Percentiles rank a stretch among this genome's conserved stretches.
phyloP scores from a whole-genome alignment of 1,139 yeast genomes.

The Candida anutae region DNA sequence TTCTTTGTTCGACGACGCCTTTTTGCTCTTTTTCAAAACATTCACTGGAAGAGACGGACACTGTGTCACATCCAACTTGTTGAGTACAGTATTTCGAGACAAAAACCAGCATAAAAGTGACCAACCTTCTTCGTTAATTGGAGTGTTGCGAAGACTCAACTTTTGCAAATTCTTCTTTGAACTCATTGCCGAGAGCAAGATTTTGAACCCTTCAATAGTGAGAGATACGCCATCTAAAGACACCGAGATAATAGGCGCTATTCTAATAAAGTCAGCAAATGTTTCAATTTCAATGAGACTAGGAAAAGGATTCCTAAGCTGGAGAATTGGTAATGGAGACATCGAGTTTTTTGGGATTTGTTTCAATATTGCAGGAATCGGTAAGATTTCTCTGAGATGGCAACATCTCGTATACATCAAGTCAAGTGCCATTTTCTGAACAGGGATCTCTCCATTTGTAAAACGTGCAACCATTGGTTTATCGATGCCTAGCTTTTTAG shows the following conservation, averaged over 20 bases:
- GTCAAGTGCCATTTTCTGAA: slow-evolving; percentile 48
- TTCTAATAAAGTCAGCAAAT: slow-evolving; percentile 66
- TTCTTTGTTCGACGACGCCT: slow-evolving; percentile 15
- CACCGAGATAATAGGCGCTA: slow-evolving; percentile 64
- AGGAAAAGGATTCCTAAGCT: slow-evolving; percentile 64
- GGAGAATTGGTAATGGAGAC: slow-evolving; percentile 60
- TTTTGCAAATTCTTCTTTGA: slow-evolving; percentile 57
- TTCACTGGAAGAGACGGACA: slow-evolving; percentile 56
- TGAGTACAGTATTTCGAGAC: slow-evolving; percentile 49
- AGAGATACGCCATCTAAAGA: slow-evolving; percentile 65
- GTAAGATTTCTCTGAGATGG: slow-evolving; percentile 64
- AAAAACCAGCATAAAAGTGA: slow-evolving; percentile 61
- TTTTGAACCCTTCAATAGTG: slow-evolving; percentile 56
- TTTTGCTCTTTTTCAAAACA: slow-evolving; percentile 39
- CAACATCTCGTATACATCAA: slow-evolving; percentile 68
- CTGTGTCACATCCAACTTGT: slow-evolving; percentile 60
- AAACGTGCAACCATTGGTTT: slow-evolving; percentile 36
- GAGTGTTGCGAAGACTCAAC: slow-evolving; percentile 63
- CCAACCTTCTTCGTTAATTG: slow-evolving; percentile 66
- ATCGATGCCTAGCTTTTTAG: slow-evolving; percentile 37
- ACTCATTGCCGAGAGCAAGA: slow-evolving; percentile 53
- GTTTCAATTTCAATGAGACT: slow-evolving; percentile 67
- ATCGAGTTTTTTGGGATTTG: slow-evolving; percentile 65
- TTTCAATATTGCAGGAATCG: slow-evolving; percentile 69
- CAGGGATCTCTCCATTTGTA: slow-evolving; percentile 19